Percentiles rank a stretch among this genome's conserved stretches.
These are phyloP conservation scores for Drechslerella stenobrocha DNA, from an alignment of 2,329 filamentous ascomycete genomes.

Conservation along the genomic window DNA sequence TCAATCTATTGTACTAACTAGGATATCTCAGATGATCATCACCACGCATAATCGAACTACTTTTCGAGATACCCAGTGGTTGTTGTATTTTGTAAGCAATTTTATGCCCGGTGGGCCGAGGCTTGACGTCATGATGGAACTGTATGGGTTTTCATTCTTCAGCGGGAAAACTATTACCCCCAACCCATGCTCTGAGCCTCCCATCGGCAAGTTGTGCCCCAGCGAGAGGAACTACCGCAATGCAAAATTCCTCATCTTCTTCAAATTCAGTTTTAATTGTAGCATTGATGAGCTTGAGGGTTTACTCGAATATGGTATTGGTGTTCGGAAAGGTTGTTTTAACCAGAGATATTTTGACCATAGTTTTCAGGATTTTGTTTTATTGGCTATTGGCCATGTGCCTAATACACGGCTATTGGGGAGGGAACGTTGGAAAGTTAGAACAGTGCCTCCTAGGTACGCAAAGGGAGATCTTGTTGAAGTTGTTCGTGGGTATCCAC, in stretches of 20 bases:
- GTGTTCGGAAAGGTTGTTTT: no score
- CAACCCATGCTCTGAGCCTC: neutral
- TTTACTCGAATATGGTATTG: no score
- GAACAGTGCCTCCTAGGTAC: neutral
- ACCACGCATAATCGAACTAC: neutral
- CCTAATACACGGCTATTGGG: neutral
- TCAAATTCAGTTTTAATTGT: neutral
- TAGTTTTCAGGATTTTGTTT: no score
- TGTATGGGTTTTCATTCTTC: neutral
- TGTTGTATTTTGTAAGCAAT: no score
- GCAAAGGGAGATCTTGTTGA: neutral
- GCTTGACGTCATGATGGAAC: no score
- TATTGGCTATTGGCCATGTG: neutral
- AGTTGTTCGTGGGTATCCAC: neutral
- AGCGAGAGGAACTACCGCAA: neutral
- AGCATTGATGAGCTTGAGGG: no score
- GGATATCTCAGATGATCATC: neutral
- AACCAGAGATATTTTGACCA: no score
- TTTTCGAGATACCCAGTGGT: no score
- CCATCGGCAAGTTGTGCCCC: neutral
- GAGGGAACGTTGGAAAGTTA: neutral
- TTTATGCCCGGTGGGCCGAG: no score
- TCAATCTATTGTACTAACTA: neutral
- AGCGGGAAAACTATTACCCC: neutral
- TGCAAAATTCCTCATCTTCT: neutral